Percentiles rank a stretch among this genome's conserved stretches.
phyloP scores from a whole-genome alignment of 176 grass and related monocot genomes.

The Poa pratensis region DNA sequence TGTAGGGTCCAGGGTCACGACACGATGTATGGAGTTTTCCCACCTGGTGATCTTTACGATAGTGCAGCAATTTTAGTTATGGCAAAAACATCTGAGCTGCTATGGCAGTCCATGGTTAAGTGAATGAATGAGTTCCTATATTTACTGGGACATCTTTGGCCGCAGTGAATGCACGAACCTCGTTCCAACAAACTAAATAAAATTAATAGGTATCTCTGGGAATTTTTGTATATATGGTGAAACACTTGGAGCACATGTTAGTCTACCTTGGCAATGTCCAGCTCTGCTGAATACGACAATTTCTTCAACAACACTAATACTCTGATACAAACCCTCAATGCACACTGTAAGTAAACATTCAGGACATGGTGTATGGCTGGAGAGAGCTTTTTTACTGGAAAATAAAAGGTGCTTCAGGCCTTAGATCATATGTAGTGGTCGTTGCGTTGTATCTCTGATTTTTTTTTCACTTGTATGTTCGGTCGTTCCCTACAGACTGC shows the following conservation, averaged over 20 bases:
- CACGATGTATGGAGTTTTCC: neutral
- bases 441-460: slow-evolving; percentile 11
- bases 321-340: neutral
- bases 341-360: neutral
- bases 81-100: neutral
- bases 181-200: slow-evolving; percentile 13
- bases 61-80: neutral
- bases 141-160: slow-evolving; percentile 27
- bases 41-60: neutral
- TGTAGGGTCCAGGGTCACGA: slow-evolving; percentile 8
- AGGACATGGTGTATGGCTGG: slow-evolving; percentile 5
- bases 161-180: slow-evolving; percentile 18
- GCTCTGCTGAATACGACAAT: slow-evolving; percentile 8
- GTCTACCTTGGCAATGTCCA: slow-evolving; percentile 12
- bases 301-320: slow-evolving; percentile 16
- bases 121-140: slow-evolving; percentile 28
- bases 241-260: slow-evolving; percentile 32
- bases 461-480: slow-evolving; percentile 4
- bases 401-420: slow-evolving; percentile 2
- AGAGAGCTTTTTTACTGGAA: slow-evolving; percentile 1
- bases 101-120: neutral
- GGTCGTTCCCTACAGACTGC: neutral
- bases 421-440: neutral
- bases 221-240: slow-evolving; percentile 25
- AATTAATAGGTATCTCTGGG: slow-evolving; percentile 18